These are phyloP conservation scores for Rhododendron ovatum DNA, from an alignment of 148 eudicot genomes.

Conservation along the genomic window DNA sequence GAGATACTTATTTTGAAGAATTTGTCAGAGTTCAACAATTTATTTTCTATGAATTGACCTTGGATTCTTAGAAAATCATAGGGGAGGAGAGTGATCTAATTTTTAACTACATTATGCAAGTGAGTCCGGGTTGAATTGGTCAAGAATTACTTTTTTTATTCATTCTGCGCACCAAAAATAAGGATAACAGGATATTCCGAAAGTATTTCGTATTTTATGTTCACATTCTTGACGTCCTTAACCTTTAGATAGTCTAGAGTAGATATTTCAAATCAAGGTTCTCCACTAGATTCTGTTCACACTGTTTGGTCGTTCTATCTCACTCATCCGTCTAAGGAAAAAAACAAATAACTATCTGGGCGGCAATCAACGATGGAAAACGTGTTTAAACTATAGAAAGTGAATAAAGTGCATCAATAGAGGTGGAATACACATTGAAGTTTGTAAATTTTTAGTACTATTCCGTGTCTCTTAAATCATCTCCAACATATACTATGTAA, in stretches of 20 bases:
- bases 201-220: neutral
- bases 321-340: neutral
- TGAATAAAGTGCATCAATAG: neutral
- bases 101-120: neutral
- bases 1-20: neutral
- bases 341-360: neutral
- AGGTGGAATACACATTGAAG: neutral
- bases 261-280: neutral
- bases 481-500: neutral
- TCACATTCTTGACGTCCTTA: neutral
- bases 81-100: neutral
- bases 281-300: neutral
- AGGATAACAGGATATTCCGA: neutral
- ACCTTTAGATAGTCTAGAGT: neutral
- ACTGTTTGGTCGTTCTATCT: neutral
- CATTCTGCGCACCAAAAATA: neutral
- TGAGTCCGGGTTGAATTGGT: neutral
- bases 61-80: neutral
- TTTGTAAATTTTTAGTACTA: neutral
- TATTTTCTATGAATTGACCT: neutral
- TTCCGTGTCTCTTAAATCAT: neutral
- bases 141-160: neutral
- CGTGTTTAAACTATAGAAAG: neutral
- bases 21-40: neutral
- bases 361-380: neutral